These are phyloP conservation scores for Alternaria sp. DNA, from an alignment of 2,329 filamentous ascomycete genomes.

Conservation along the genomic window DNA sequence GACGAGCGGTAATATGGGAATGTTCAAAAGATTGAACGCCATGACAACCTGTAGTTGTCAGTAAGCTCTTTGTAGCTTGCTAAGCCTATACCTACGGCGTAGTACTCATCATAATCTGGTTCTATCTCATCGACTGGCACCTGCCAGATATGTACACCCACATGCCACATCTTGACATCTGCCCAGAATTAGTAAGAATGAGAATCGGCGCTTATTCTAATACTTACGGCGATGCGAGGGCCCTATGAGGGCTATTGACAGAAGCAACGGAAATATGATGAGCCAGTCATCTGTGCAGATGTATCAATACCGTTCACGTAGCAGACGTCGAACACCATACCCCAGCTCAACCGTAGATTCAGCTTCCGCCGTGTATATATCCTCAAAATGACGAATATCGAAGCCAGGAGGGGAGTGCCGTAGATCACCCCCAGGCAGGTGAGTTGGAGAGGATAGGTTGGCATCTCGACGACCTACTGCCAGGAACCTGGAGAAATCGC, in stretches of 20 bases:
- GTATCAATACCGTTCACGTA: constrained; percentile 28
- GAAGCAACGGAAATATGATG: constrained; percentile 46
- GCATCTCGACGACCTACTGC: constrained; percentile 44
- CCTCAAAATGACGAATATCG: constrained; percentile 47
- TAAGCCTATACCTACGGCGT: constrained; percentile 34
- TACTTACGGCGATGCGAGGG: constrained; percentile 49
- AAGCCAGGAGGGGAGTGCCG: constrained; percentile 45
- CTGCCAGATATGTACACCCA: constrained; percentile 50
- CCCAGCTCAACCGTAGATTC: constrained; percentile 49
- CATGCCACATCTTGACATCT: constrained; percentile 53
- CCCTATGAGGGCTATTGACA: constrained; percentile 51
- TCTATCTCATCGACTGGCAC: constrained; percentile 47
- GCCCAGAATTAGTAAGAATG: constrained; percentile 8
- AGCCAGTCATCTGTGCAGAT: constrained; percentile 49
- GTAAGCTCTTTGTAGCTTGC: not conserved
- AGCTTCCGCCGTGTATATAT: constrained; percentile 52
- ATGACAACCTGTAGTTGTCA: constrained; percentile 39
- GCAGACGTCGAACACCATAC: constrained; percentile 30
- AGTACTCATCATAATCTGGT: constrained; percentile 50
- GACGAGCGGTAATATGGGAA: constrained; percentile 53
- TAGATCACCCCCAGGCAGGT: constrained; percentile 51
- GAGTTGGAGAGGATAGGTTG: constrained; percentile 50
- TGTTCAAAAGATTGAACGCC: constrained; percentile 53
- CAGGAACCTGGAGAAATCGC: constrained; percentile 36
- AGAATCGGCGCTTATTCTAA: constrained; percentile 5